phyloP scores from a whole-genome alignment of 192 early-diverging fungal species.

The Endogone sp. region DNA sequence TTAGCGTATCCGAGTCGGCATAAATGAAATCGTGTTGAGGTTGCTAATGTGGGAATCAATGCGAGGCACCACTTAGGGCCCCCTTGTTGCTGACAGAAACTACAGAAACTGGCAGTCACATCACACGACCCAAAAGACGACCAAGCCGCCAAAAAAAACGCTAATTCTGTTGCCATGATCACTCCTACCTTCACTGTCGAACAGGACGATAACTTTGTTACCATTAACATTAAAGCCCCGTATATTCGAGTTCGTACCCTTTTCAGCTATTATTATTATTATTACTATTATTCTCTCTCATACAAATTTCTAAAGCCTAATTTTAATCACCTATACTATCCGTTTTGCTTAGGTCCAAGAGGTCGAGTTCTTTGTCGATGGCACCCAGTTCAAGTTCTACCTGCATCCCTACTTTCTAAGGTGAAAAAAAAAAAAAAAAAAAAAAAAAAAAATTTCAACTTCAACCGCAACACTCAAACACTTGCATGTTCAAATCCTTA shows the following conservation, averaged over 20 bases:
- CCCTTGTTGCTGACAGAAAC: no score
- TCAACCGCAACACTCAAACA: no score
- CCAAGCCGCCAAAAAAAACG: not conserved
- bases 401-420: conserved; percentile 90
- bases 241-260: conserved; percentile 59
- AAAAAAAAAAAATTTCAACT: not conserved
- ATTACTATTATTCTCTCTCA: no score
- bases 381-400: conserved; percentile 82
- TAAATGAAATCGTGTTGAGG: no score
- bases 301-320: not conserved
- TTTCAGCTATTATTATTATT: no score
- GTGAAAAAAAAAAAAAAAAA: conserved; percentile 21
- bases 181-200: conserved; percentile 80
- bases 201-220: conserved; percentile 76
- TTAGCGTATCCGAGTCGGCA: no score
- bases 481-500: not conserved
- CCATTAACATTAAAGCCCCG: conserved; percentile 74
- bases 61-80: no score
- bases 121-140: no score
- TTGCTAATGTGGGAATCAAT: no score
- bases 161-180: conserved; percentile 63
- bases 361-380: conserved; percentile 84
- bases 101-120: no score
- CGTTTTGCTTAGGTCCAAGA: conserved; percentile 66
- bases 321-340: not conserved